phyloP scores from a whole-genome alignment of 768 basidiomycete species.

The Leccinum longicurvipes region DNA sequence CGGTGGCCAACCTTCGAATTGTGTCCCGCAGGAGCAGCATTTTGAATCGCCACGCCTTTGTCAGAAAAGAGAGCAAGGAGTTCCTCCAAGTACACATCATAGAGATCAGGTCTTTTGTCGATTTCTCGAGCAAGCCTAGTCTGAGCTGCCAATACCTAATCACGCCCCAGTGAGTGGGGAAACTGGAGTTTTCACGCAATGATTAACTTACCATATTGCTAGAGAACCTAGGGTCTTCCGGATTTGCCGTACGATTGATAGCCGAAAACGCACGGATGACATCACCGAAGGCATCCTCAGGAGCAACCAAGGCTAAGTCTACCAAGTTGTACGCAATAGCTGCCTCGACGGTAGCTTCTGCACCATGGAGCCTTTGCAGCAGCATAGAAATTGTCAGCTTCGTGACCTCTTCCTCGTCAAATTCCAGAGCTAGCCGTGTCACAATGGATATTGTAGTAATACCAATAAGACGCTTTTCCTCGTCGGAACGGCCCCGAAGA shows the following conservation, averaged over 20 bases:
- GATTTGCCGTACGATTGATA: constrained; percentile 83
- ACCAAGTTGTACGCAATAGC: constrained; percentile 91
- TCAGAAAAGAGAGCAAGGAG: constrained; percentile 83
- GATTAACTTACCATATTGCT: constrained; percentile 72
- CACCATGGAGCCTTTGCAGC: constrained; percentile 77
- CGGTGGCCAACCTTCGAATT: constrained; percentile 54
- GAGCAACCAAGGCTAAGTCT: constrained; percentile 79
- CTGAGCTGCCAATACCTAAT: constrained; percentile 83
- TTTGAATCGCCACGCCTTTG: constrained; percentile 89
- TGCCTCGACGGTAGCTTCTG: constrained; percentile 86
- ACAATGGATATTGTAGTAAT: constrained; percentile 93
- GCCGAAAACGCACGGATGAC: constrained; percentile 81
- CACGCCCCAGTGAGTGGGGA: not conserved
- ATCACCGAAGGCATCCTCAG: constrained; percentile 74
- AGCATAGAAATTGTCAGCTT: constrained; percentile 90
- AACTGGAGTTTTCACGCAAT: not conserved
- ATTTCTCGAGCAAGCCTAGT: constrained; percentile 84
- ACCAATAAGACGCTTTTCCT: constrained; percentile 79
- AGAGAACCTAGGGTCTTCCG: constrained; percentile 83
- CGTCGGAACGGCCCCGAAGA: constrained; percentile 68
- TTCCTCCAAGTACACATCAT: constrained; percentile 78
- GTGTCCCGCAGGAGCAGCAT: constrained; percentile 62
- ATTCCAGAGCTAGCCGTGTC: constrained; percentile 83
- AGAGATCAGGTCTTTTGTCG: constrained; percentile 68
- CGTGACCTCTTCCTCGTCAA: constrained; percentile 83